Percentiles rank a stretch among this genome's conserved stretches.
These are phyloP conservation scores for Globisporangium lucens DNA, from an alignment of 352 stramenopile genomes.

Conservation along the genomic window DNA sequence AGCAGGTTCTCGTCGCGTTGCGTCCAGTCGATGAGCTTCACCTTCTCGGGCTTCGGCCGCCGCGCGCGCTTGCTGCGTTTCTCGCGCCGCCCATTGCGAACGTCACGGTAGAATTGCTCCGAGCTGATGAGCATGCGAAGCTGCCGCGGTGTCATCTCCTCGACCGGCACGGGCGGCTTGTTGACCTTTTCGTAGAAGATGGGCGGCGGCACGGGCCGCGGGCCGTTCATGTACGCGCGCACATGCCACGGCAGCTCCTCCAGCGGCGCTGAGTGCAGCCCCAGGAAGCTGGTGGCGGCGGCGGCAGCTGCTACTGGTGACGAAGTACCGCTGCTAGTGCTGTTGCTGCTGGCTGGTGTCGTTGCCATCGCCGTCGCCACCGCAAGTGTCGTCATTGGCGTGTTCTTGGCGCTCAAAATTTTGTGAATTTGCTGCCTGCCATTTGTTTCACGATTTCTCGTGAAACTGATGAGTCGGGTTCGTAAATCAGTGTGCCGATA, in stretches of 20 bases:
- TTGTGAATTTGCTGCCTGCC: too few relatives aligned
- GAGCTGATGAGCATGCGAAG: neutral
- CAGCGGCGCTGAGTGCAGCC: slow-evolving; percentile 3
- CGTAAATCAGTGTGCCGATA: too few relatives aligned
- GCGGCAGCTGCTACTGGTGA: neutral
- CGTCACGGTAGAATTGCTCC: neutral
- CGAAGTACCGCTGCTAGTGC: neutral
- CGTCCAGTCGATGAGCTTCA: slow-evolving; percentile 13
- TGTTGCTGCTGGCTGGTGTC: neutral
- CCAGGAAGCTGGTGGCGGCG: slow-evolving; percentile 3
- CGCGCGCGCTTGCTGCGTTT: neutral
- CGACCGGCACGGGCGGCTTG: neutral
- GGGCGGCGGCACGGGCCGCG: neutral
- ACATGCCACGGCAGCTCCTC: slow-evolving; percentile 11
- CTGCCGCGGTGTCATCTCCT: neutral
- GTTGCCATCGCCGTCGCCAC: too few relatives aligned
- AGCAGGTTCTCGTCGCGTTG: slow-evolving; percentile 6
- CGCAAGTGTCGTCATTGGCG: too few relatives aligned
- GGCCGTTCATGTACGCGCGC: neutral
- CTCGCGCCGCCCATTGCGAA: neutral
- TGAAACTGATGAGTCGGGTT: too few relatives aligned
- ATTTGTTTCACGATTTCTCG: too few relatives aligned
- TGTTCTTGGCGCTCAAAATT: too few relatives aligned
- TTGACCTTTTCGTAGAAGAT: neutral
- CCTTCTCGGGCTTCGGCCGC: neutral